Conservation (phyloP, 148 eudicot genomes). For the Salicornia ramosissima region DNA sequence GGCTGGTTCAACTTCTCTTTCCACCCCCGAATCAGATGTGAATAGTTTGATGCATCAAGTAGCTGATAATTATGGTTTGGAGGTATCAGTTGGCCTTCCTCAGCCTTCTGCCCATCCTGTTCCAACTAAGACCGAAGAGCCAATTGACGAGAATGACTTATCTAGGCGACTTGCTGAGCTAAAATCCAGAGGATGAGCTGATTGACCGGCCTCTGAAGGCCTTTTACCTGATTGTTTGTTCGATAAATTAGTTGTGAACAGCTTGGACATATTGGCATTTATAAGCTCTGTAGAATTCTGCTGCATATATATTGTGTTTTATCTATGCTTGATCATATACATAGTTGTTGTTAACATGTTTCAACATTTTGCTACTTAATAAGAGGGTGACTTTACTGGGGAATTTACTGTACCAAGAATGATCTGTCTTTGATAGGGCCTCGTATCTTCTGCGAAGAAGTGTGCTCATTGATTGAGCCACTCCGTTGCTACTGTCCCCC, state of each 20-base stretch:
- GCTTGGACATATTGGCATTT: not conserved
- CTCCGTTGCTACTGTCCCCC: too few species aligned
- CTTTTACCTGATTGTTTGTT: not conserved
- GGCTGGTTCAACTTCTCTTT: slow-evolving; percentile 72
- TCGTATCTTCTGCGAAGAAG: too few species aligned
- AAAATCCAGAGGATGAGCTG: slow-evolving; percentile 42
- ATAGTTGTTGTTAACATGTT: too few species aligned
- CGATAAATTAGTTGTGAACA: not conserved
- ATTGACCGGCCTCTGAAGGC: not conserved
- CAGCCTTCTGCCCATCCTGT: slow-evolving; percentile 64
- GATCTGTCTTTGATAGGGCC: too few species aligned
- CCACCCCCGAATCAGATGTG: slow-evolving; percentile 66
- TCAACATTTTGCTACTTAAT: not conserved
- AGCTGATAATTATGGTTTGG: slow-evolving; percentile 74
- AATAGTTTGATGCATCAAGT: slow-evolving; percentile 75
- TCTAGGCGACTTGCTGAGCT: slow-evolving; percentile 70
- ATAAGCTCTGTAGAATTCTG: not conserved
- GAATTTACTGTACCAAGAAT: not conserved
- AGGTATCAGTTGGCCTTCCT: slow-evolving; percentile 69
- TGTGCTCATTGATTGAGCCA: too few species aligned
- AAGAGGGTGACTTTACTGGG: not conserved
- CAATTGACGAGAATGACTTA: slow-evolving; percentile 66
- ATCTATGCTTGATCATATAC: too few species aligned
- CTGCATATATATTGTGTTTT: not conserved
- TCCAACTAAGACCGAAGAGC: slow-evolving; percentile 33